Base-by-base conservation (phyloP, 768 basidiomycete genomes). In the Suillus occidentalis region DNA sequence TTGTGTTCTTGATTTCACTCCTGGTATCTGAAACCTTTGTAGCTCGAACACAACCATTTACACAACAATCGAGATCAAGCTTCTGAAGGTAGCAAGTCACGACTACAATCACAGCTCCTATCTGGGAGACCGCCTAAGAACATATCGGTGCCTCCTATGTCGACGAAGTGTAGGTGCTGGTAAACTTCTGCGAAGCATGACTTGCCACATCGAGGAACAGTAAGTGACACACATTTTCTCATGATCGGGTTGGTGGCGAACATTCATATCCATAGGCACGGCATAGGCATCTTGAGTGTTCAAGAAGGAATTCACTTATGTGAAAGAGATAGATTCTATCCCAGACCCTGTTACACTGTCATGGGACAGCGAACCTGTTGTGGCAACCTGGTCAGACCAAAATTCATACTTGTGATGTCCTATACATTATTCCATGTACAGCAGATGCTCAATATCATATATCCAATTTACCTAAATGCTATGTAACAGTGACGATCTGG, bases 401-500 rank as follows among this genome's bases (percentile, higher is more conserved):
- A 42, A 43, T 8, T 18, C 58, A 20, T 42, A 42, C 36, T 22
- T 57, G 56, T 57, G n/a, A 57, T 14, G 36, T 28, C 6, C 25
- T 42, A 42, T 59, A 18, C 18, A 59, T 22, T 42, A 40, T 42
- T 34, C 34, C 20, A 40, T 42, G 28, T 59, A 59, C 28, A 42
- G 12, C 58, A 59, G 9, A 25, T 58, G 22, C 5, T 20, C 50
- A 50, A 55, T 39, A 58, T 16, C 22, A 39, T 39, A 39, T 7
- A 12, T 59, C 39, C 39, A 25, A 39, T 25, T 16, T 22, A 58
- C 8, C 8, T 37, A 39, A 25, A 16, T 58, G 10, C 65, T 80
- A 94, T 43, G 95, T 96, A 37, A 97, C 91, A 37, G 88, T 95
- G 36, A 97, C 91, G 65, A 95, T 89, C 65, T 95, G 90, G 0